These are phyloP conservation scores for Saturnispora halmiae DNA, from an alignment of 805 yeast species.

Conservation along the genomic window DNA sequence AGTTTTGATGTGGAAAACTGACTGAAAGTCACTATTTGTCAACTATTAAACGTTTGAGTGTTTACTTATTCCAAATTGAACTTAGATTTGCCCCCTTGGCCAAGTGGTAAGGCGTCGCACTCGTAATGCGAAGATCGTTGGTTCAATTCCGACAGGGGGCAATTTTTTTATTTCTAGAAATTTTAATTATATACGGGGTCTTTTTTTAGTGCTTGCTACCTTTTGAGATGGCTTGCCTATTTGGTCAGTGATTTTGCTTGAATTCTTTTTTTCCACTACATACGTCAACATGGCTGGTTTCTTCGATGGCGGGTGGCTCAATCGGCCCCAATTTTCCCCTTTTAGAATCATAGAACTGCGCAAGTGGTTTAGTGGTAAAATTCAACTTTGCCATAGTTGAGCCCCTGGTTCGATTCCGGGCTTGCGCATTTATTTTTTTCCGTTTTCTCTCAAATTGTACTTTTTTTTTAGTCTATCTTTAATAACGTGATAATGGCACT, in stretches of 20 bases:
- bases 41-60: no score
- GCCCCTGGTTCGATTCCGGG: constrained; percentile 26
- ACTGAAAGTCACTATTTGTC: no score
- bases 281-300: no score
- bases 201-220: no score
- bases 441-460: not conserved
- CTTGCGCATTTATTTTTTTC: constrained; percentile 15
- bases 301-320: not conserved
- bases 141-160: constrained; percentile 32
- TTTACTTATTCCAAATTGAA: not conserved
- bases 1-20: no score
- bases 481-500: no score
- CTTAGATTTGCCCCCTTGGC: constrained; percentile 31
- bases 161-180: constrained; percentile 10
- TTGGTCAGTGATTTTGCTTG: no score
- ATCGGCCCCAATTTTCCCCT: not conserved
- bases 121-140: constrained; percentile 39
- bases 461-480: not conserved
- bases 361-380: constrained; percentile 24
- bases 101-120: constrained; percentile 41
- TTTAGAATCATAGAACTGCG: constrained; percentile 9
- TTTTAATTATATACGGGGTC: no score
- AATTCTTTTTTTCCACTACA: no score
- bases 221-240: no score
- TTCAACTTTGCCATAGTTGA: constrained; percentile 23